phyloP scores from a whole-genome alignment of 2,329 filamentous ascomycete species.

The Aspergillus novofumigatus region DNA sequence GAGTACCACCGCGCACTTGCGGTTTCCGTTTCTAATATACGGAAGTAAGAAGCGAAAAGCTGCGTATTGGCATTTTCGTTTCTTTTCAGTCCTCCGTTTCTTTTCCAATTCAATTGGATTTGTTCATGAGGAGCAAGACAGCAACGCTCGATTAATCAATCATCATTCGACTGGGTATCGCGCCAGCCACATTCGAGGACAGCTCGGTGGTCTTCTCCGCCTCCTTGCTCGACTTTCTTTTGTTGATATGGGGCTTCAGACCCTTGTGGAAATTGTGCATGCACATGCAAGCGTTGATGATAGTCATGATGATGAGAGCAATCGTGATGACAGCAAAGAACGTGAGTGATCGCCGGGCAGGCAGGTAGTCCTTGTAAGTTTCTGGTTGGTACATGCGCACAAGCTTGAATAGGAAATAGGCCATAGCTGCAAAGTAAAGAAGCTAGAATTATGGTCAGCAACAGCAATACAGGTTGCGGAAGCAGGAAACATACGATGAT shows the following conservation, averaged over 20 bases:
- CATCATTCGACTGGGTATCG: constrained; percentile 42
- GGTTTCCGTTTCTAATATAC: constrained; percentile 4
- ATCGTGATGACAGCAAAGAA: constrained; percentile 94
- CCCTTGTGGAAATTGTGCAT: constrained; percentile 87
- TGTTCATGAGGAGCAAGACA: not conserved
- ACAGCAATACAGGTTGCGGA: constrained; percentile 1
- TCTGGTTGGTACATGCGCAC: constrained; percentile 81
- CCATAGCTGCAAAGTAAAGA: constrained; percentile 81
- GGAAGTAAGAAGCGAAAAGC: constrained; percentile 8
- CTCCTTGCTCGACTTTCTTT: constrained; percentile 50
- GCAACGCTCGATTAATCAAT: constrained; percentile 34
- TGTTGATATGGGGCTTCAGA: constrained; percentile 77
- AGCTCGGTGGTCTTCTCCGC: constrained; percentile 46
- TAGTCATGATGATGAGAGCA: constrained; percentile 80
- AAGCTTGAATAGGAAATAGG: constrained; percentile 97
- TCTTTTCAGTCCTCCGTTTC: not conserved
- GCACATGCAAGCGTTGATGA: constrained; percentile 80
- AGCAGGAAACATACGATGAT: constrained; percentile 58
- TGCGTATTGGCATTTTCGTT: not conserved
- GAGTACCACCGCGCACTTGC: not conserved
- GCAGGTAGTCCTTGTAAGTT: constrained; percentile 60
- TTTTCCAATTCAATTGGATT: not conserved
- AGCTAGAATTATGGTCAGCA: constrained; percentile 41
- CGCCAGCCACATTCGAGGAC: constrained; percentile 31
- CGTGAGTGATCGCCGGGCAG: constrained; percentile 80